A percentile compares a stretch with the other conserved stretches of the same genome.
phyloP scores from a whole-genome alignment of 1,284 basidiomycete species.

The Mycena sp. region DNA sequence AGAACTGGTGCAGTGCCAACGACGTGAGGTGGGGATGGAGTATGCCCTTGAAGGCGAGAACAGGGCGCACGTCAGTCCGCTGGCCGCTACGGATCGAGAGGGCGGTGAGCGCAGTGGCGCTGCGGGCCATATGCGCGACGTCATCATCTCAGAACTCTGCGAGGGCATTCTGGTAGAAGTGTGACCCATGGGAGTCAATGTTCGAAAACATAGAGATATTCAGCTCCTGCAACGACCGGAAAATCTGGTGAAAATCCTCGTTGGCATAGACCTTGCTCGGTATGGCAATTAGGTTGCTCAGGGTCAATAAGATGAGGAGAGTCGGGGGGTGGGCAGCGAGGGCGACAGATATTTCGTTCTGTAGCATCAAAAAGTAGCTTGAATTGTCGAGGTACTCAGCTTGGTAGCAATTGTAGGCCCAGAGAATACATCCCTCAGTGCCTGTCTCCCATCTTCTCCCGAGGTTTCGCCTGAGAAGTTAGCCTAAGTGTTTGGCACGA shows the following conservation, averaged over 20 bases:
- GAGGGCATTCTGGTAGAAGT: slow-evolving; percentile 15
- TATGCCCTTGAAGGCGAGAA: background rate
- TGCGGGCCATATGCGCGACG: slow-evolving; percentile 7
- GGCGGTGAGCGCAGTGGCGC: background rate
- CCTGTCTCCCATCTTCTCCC: no score
- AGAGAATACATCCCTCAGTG: background rate
- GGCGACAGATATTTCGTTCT: slow-evolving; percentile 2
- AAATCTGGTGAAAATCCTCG: slow-evolving; percentile 4
- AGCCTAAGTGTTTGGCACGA: background rate
- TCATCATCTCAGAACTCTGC: slow-evolving; percentile 11
- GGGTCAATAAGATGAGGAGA: background rate
- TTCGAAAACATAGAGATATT: slow-evolving; percentile 14
- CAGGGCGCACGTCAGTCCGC: slow-evolving; percentile 5
- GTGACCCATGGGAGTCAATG: background rate
- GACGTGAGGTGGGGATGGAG: slow-evolving; percentile 3
- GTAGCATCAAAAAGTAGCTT: slow-evolving; percentile 19
- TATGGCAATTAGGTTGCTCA: slow-evolving; percentile 17
- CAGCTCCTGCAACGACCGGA: slow-evolving; percentile 5
- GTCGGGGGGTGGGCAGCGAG: slow-evolving; percentile 10
- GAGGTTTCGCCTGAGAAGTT: no score
- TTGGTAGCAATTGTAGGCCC: background rate
- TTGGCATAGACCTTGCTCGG: slow-evolving; percentile 15
- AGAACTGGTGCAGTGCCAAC: slow-evolving; percentile 7
- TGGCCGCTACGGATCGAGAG: slow-evolving; percentile 22
- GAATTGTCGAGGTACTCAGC: background rate